Conservation (phyloP, 805 yeast genomes). For the Wickerhamiella australiensis region DNA sequence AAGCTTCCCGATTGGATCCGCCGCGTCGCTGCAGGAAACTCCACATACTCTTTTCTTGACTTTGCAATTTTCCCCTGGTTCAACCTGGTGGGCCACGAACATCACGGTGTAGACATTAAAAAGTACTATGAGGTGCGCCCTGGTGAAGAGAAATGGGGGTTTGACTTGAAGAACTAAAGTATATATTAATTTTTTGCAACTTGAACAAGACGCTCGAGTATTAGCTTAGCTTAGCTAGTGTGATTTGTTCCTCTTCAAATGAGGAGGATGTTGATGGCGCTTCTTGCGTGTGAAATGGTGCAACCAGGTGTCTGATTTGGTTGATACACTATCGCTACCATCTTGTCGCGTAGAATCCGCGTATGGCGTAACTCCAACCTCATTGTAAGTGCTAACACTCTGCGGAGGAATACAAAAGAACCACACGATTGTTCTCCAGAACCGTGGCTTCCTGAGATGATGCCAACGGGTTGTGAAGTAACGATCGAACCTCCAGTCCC, state of each 20-base stretch:
- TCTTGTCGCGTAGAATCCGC: not conserved
- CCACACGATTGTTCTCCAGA: not conserved
- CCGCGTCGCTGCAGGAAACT: conserved; percentile 64
- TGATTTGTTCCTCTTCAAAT: not conserved
- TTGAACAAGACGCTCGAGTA: not conserved
- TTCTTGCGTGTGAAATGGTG: not conserved
- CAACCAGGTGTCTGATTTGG: not conserved
- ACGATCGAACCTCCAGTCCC: conserved; percentile 1
- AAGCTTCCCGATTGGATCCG: conserved; percentile 56
- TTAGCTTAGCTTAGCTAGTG: not conserved
- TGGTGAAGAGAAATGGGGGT: conserved; percentile 50
- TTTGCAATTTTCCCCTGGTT: conserved; percentile 66
- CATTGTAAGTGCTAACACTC: not conserved
- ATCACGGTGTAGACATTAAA: conserved; percentile 63
- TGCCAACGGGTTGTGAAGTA: not conserved
- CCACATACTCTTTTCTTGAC: conserved; percentile 53
- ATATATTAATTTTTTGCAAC: conserved; percentile 6
- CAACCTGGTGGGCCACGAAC: conserved; percentile 67
- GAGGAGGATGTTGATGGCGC: not conserved
- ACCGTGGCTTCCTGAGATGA: not conserved
- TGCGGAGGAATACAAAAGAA: not conserved
- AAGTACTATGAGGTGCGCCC: conserved; percentile 39
- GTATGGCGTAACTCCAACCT: not conserved
- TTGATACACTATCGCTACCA: not conserved
- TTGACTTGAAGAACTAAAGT: conserved; percentile 22